Conservation (phyloP, 805 yeast genomes). For the Schizosaccharomyces japonicus region DNA sequence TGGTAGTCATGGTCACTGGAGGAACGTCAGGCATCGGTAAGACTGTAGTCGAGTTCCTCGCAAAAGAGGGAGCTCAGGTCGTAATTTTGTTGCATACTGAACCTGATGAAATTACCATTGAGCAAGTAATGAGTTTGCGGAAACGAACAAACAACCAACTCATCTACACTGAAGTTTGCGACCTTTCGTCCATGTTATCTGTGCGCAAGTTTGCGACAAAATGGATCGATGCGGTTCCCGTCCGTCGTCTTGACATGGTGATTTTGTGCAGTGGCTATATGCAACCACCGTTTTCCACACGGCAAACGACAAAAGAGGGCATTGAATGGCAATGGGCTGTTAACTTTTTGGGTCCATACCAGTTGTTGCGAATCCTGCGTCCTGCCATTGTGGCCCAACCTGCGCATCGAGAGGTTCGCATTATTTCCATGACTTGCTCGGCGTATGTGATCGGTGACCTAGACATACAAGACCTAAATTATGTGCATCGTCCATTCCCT, state of each 20-base stretch:
- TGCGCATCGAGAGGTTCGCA: conserved; percentile 78
- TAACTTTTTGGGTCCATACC: conserved; percentile 63
- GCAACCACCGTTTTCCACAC: conserved; percentile 41
- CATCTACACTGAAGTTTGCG: conserved; percentile 80
- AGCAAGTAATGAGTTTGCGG: conserved; percentile 57
- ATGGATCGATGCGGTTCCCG: conserved; percentile 81
- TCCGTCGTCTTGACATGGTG: conserved; percentile 75
- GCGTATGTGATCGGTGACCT: conserved; percentile 27
- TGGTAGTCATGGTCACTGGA: conserved; percentile 41
- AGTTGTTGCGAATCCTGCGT: conserved; percentile 51
- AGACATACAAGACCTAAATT: conserved; percentile 37
- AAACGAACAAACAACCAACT: conserved; percentile 42
- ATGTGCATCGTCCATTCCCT: conserved; percentile 40
- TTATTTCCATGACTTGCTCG: conserved; percentile 55
- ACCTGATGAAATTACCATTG: conserved; percentile 52
- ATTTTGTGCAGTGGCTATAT: conserved; percentile 70
- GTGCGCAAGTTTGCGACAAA: conserved; percentile 75
- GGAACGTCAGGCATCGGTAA: conserved; percentile 87
- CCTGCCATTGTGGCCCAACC: conserved; percentile 78
- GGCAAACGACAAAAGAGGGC: conserved; percentile 56
- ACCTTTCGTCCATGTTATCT: conserved; percentile 45
- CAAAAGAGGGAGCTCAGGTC: conserved; percentile 64
- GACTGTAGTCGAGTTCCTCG: conserved; percentile 46
- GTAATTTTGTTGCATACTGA: conserved; percentile 42
- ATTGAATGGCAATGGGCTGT: conserved; percentile 65